Evolutionary conservation across 768 basidiomycete genomes (phyloP), one percentile per base, ranked within the genome.

Genomic region (Mycena amicta): DNA sequence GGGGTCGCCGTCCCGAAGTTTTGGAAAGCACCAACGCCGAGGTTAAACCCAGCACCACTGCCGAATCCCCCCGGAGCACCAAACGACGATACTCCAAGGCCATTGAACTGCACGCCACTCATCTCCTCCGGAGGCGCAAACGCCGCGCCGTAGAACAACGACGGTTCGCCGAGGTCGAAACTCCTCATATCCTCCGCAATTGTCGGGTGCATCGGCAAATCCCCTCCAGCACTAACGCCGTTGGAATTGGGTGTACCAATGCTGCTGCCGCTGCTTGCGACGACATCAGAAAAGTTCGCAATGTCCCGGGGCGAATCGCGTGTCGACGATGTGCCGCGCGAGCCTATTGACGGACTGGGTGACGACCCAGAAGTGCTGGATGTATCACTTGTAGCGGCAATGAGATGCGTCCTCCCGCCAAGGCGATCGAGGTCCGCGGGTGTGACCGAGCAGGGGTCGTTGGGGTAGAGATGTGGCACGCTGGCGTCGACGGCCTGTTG

Each of bases 181-280:
- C 61, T 65, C 53, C 75, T 75, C 75, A 86, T 70, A 62, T 87
- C 86, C 43, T 82, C 79, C 57, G 79, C 77, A 58, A 89, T 81
- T 16, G 76, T 77, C 2, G 82, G 79, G 62, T 86, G 83, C 59
- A 83, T 72, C 53, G 64, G 62, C 50, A 68, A 56, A 33, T 57
- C 46, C 23, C 41, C 56, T 55, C 51, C 41, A 47, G 46, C 6
- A n/a, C n/a, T n/a, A n/a, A n/a, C n/a, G 43, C 15, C 58, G 52
- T 15, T 49, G 47, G 52, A 20, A 41, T 58, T 46, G 37, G 59
- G 23, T 18, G 30, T 26, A 66, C 53, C 6, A 66, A 22, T 13
- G 6, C 11, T 22, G 41, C 20, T 43, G n/a, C n/a, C n/a, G n/a
- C n/a, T n/a, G n/a, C n/a, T n/a, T n/a, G n/a, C n/a, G n/a, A n/a